Base-by-base conservation (phyloP, 352 stramenopile genomes). In the Globisporangium barbulae region DNA sequence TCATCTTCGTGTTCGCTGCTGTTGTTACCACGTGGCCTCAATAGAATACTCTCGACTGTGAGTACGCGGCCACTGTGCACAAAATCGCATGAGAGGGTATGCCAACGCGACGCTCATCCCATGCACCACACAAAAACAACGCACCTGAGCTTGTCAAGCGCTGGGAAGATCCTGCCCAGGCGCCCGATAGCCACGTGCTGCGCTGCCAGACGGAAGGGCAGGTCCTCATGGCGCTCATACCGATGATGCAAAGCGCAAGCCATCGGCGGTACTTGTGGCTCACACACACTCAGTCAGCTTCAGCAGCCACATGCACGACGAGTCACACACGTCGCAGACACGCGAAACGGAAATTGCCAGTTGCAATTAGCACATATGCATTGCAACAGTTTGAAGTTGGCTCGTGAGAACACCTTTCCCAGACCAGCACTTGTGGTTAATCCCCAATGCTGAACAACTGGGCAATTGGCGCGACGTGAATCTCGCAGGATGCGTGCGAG, bases 101-200 rank as follows among this genome's bases (percentile, higher is more conserved):
- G 25, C 2, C 25, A 28, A 28, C 25, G 25, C 25, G 25, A 28
- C 35, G 47, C 39, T 19, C 21, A 42, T 35, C 22, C 22, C 19
- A 30, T 9, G 33, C 10, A 12, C 22, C 47, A 53, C 12, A 53
- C 17, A 25, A 0, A 15, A 2, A 5, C 13, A 12, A 65, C 66
- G 7, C 59, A 80, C 68, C 61, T 75, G 59, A 63, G 64, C n/a
- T 28, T 66, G 12, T 72, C 60, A 44, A 83, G 57, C 31, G 75
- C 69, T 17, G 68, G 70, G 69, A 74, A 77, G 64, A 83, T 74
- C 33, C 50, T 52, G 3, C 75, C 75, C 22, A 83, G 71, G 0
- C 75, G 63, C 8, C 75, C 75, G 4, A 69, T 25, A 1, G 73
- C 71, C 2, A 79, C 47, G n/a, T 59, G 66, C n/a, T 77, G 65